Percentiles rank a stretch among this genome's conserved stretches.
Conservation (phyloP, 176 grass and related monocot genomes). For the Tillandsia fasciculata region DNA sequence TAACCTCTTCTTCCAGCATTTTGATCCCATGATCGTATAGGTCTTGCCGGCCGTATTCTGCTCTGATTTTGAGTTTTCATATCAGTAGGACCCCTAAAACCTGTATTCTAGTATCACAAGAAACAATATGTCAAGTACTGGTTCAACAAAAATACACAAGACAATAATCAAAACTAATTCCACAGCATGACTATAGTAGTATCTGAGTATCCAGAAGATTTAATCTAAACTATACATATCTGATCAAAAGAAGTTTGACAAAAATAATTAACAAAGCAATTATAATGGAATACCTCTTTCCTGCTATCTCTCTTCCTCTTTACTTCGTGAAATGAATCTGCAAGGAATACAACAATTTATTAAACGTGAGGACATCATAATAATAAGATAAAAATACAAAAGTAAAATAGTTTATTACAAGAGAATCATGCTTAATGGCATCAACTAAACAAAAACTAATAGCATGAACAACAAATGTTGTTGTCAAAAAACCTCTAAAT, state of each 20-base stretch:
- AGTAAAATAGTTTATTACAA: neutral
- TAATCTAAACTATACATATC: no score
- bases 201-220: neutral
- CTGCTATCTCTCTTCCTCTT: slow-evolving; percentile 75
- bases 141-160: neutral
- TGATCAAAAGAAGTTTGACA: no score
- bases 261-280: neutral
- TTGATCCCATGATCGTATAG: slow-evolving; percentile 27
- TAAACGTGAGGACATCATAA: neutral
- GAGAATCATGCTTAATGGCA: no score
- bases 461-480: no score
- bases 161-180: neutral
- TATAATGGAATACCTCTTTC: slow-evolving; percentile 56
- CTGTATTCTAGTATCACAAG: slow-evolving; percentile 18
- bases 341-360: neutral
- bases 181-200: neutral
- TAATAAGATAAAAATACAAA: slow-evolving; percentile 12
- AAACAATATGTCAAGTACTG: slow-evolving; percentile 8
- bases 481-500: no score
- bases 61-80: slow-evolving; percentile 16
- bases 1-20: slow-evolving; percentile 29
- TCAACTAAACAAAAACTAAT: no score
- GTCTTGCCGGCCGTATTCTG: slow-evolving; percentile 22
- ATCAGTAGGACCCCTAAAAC: slow-evolving; percentile 21
- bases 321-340: slow-evolving; percentile 94